phyloP scores from a whole-genome alignment of 106 monocot genomes.

The Triglochin maritima region DNA sequence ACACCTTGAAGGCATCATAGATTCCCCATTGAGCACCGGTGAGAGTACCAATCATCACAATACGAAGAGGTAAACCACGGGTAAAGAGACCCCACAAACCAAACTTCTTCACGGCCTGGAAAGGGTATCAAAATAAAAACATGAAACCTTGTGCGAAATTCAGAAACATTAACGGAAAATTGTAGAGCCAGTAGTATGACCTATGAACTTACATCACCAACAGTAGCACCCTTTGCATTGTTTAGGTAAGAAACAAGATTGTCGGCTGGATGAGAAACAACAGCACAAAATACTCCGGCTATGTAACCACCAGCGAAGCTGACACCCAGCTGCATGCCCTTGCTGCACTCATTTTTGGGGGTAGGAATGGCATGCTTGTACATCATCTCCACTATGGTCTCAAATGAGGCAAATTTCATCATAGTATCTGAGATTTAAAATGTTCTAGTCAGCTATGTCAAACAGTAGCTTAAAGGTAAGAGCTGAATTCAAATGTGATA shows the following conservation, averaged over 20 bases:
- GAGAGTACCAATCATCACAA: conserved; percentile 70
- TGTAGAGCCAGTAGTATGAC: background rate
- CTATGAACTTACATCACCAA: conserved; percentile 43
- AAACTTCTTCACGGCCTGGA: conserved; percentile 61
- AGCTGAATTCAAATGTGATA: no score
- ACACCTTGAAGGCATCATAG: conserved; percentile 74
- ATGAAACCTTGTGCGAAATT: background rate
- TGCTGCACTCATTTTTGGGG: conserved; percentile 75
- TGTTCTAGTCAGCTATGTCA: no score
- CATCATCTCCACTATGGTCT: conserved; percentile 63
- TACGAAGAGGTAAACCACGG: conserved; percentile 66
- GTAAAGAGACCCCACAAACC: conserved; percentile 68
- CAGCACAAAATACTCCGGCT: conserved; percentile 65
- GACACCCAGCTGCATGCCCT: conserved; percentile 52
- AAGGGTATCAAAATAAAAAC: conserved; percentile 1
- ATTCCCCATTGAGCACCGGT: conserved; percentile 72
- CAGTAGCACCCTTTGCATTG: conserved; percentile 66
- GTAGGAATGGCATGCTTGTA: conserved; percentile 63
- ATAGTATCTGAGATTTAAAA: conserved; percentile 44
- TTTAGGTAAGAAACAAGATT: conserved; percentile 79
- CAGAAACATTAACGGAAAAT: background rate
- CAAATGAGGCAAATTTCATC: conserved; percentile 87
- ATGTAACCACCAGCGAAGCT: conserved; percentile 76
- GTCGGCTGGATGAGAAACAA: conserved; percentile 74
- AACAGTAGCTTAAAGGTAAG: no score